phyloP scores from a whole-genome alignment of 108 stramenopile genomes.

The Aurantiochytrium sp. region DNA sequence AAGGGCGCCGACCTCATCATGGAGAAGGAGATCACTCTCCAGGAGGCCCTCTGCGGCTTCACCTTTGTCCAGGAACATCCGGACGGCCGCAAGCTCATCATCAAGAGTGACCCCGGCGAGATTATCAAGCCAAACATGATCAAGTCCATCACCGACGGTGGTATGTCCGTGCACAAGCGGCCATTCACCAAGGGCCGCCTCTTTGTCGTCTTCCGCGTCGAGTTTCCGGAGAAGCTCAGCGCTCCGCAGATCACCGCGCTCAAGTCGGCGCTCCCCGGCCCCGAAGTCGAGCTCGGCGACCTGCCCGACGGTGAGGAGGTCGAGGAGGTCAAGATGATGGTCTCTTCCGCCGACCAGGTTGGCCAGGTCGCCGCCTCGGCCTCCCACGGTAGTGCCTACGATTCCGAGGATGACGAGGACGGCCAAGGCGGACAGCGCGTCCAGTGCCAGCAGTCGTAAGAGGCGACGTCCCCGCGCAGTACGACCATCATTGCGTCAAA shows the following conservation, averaged over 20 bases:
- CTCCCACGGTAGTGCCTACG: conserved; percentile 44
- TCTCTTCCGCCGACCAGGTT: background rate
- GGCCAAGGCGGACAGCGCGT: conserved; percentile 55
- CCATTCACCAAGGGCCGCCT: conserved; percentile 86
- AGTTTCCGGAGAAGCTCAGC: conserved; percentile 52
- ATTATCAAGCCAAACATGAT: conserved; percentile 78
- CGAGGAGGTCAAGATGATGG: conserved; percentile 8
- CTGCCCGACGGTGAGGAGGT: background rate
- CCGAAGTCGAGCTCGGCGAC: background rate
- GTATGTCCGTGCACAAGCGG: conserved; percentile 89
- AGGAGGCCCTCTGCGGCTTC: conserved; percentile 86
- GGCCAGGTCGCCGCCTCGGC: conserved; percentile 20
- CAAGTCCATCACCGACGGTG: conserved; percentile 78
- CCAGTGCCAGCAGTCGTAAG: conserved; percentile 84
- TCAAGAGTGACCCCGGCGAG: conserved; percentile 56
- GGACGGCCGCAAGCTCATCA: conserved; percentile 63
- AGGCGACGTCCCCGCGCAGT: no score
- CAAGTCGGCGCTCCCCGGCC: background rate
- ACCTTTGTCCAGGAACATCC: conserved; percentile 60
- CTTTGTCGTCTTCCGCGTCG: conserved; percentile 68
- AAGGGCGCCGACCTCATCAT: conserved; percentile 87
- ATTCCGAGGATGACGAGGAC: conserved; percentile 67
- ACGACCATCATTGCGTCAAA: no score
- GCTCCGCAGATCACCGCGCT: conserved; percentile 23
- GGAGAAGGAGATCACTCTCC: conserved; percentile 72